A percentile compares a stretch with the other conserved stretches of the same genome.
Evolutionary conservation across 2,329 filamentous ascomycete genomes (phyloP).

Genomic region (Periconia sp.): DNA sequence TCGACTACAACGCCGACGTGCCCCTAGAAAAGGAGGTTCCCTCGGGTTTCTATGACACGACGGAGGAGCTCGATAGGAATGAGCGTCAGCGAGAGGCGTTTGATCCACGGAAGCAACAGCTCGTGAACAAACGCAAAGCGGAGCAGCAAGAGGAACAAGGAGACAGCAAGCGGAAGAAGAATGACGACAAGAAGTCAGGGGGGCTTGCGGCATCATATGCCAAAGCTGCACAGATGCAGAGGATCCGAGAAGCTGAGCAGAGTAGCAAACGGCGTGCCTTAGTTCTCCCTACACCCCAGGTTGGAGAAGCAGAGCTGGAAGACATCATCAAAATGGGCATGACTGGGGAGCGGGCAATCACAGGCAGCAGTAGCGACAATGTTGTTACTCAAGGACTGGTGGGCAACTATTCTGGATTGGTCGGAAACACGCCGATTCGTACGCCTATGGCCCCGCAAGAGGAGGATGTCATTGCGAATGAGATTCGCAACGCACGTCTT

Average conservation of each 20-base stretch:
- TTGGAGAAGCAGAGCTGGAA: constrained; percentile 90
- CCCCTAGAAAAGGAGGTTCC: constrained; percentile 94
- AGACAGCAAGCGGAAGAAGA: constrained; percentile 83
- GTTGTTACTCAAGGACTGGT: constrained; percentile 84
- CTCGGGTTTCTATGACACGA: constrained; percentile 90
- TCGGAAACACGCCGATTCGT: constrained; percentile 83
- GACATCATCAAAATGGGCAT: constrained; percentile 99
- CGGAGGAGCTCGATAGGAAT: constrained; percentile 79
- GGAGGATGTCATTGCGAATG: constrained; percentile 95
- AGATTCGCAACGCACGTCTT: constrained; percentile 91
- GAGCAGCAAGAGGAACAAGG: constrained; percentile 83
- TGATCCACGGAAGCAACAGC: constrained; percentile 89
- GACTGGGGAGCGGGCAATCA: constrained; percentile 84
- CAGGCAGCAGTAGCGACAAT: constrained; percentile 80
- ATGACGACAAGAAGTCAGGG: constrained; percentile 73
- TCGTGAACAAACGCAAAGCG: constrained; percentile 90
- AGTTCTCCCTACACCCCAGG: constrained; percentile 86
- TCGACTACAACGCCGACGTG: constrained; percentile 99
- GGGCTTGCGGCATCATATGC: constrained; percentile 85
- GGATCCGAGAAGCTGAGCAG: constrained; percentile 93
- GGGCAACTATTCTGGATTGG: constrained; percentile 82
- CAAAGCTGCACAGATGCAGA: constrained; percentile 93
- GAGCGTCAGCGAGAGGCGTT: constrained; percentile 84
- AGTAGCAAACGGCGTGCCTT: constrained; percentile 88
- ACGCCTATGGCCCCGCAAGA: constrained; percentile 90